Percentiles rank a stretch among this genome's conserved stretches.
Conservation (phyloP, 805 yeast species). For the Blastobotrys peoriensis region DNA sequence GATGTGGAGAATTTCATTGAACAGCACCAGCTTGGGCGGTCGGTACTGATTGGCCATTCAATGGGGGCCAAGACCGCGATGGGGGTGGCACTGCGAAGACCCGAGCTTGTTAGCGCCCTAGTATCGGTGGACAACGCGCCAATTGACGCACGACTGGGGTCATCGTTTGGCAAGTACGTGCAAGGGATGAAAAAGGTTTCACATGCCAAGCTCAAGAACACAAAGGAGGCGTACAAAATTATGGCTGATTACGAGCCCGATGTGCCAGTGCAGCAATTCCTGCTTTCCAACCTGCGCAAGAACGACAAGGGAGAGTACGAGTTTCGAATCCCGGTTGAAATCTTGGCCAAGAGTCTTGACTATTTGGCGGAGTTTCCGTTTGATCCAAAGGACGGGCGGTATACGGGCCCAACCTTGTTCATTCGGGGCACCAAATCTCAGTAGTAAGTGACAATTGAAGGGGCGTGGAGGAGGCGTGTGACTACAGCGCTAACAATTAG, state of each 20-base stretch:
- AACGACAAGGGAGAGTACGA: conserved; percentile 34
- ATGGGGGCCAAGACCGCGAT: conserved; percentile 90
- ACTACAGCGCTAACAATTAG: conserved; percentile 7
- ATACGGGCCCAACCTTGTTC: conserved; percentile 69
- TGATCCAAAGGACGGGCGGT: conserved; percentile 46
- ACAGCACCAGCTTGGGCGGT: conserved; percentile 29
- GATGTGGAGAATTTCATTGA: conserved; percentile 77
- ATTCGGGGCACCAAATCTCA: conserved; percentile 70
- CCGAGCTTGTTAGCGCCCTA: conserved; percentile 53
- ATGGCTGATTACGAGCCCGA: conserved; percentile 58
- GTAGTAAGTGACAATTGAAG: conserved; percentile 34
- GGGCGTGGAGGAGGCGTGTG: not conserved
- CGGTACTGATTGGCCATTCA: conserved; percentile 37
- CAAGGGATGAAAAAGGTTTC: conserved; percentile 55
- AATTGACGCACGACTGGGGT: conserved; percentile 50
- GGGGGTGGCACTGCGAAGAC: conserved; percentile 71
- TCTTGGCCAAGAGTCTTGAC: conserved; percentile 60
- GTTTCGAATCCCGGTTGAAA: conserved; percentile 64
- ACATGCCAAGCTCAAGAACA: conserved; percentile 38
- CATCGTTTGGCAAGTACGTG: conserved; percentile 63
- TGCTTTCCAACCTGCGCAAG: conserved; percentile 60
- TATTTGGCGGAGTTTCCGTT: conserved; percentile 74
- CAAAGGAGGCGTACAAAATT: conserved; percentile 62
- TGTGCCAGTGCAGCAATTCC: conserved; percentile 62
- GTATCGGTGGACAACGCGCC: conserved; percentile 91